phyloP scores from a whole-genome alignment of 371 early-diverging fungal genomes.

The Mortierella sp. region DNA sequence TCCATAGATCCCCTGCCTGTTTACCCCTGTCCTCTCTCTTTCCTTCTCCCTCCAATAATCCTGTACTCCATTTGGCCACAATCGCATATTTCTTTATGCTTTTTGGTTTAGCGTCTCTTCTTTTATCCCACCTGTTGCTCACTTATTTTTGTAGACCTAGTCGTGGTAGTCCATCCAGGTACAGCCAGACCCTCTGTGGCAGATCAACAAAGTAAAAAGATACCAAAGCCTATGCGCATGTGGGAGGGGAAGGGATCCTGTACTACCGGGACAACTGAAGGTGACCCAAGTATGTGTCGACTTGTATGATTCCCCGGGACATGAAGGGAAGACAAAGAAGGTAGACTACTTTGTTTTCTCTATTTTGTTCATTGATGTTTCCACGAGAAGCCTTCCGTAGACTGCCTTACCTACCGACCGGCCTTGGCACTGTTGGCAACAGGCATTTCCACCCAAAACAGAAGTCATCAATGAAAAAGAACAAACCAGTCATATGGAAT shows the following conservation, averaged over 20 bases:
- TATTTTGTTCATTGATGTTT: neutral
- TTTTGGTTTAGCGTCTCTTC: neutral
- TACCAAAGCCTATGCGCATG: too few species aligned
- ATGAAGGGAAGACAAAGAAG: neutral
- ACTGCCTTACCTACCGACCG: too few species aligned
- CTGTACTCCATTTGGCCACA: slow-evolving; percentile 8
- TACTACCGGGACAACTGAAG: too few species aligned
- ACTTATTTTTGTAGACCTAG: neutral
- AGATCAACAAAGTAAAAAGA: too few species aligned
- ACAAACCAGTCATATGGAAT: too few species aligned
- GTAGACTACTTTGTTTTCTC: neutral
- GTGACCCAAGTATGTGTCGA: neutral
- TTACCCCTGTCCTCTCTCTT: too few species aligned
- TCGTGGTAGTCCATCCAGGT: neutral
- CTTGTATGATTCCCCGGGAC: neutral
- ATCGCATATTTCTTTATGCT: neutral
- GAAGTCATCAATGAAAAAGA: too few species aligned
- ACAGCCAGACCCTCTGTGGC: too few species aligned
- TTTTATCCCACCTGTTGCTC: neutral
- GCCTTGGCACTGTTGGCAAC: too few species aligned
- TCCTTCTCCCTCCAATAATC: neutral
- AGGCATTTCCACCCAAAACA: too few species aligned
- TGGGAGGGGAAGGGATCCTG: too few species aligned
- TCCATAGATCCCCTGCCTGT: neutral
- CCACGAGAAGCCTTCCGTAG: neutral